These are phyloP conservation scores for Leccinum boreale DNA, from an alignment of 768 basidiomycete genomes.

Conservation along the genomic window DNA sequence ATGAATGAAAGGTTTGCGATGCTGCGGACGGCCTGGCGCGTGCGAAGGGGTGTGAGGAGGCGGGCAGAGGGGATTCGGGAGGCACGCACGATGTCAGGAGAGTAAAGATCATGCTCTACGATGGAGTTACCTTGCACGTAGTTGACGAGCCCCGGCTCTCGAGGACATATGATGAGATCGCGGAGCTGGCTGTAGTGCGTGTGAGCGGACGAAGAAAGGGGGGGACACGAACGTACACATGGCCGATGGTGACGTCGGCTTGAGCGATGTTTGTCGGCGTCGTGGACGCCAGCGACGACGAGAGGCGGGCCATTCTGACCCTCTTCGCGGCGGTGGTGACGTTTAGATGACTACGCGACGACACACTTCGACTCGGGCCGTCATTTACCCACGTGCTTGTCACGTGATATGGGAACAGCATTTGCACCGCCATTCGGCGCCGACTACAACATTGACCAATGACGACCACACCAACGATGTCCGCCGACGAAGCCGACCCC, in stretches of 20 bases:
- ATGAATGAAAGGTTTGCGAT: constrained; percentile 54
- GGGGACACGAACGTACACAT: constrained; percentile 48
- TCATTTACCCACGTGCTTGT: constrained; percentile 14
- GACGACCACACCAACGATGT: constrained; percentile 24
- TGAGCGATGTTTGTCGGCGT: constrained; percentile 40
- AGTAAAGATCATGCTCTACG: constrained; percentile 56
- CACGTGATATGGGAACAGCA: constrained; percentile 19
- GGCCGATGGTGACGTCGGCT: constrained; percentile 52
- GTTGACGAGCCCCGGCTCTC: constrained; percentile 60
- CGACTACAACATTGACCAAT: constrained; percentile 2
- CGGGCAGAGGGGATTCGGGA: constrained; percentile 10
- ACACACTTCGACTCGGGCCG: constrained; percentile 16
- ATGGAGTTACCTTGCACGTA: constrained; percentile 55
- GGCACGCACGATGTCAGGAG: constrained; percentile 44
- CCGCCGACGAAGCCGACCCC: constrained; percentile 24
- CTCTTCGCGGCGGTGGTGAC: constrained; percentile 8
- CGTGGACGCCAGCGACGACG: constrained; percentile 42
- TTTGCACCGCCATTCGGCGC: neutral
- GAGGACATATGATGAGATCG: constrained; percentile 74
- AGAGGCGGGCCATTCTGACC: constrained; percentile 45
- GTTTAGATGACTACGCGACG: constrained; percentile 1
- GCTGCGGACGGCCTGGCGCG: constrained; percentile 40
- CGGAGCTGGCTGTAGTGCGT: constrained; percentile 58
- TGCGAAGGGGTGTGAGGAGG: constrained; percentile 14
- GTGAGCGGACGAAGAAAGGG: neutral